A percentile compares a stretch with the other conserved stretches of the same genome.
Evolutionary conservation across 306 rosid genomes (phyloP).

Genomic region (Cucumis melo): DNA sequence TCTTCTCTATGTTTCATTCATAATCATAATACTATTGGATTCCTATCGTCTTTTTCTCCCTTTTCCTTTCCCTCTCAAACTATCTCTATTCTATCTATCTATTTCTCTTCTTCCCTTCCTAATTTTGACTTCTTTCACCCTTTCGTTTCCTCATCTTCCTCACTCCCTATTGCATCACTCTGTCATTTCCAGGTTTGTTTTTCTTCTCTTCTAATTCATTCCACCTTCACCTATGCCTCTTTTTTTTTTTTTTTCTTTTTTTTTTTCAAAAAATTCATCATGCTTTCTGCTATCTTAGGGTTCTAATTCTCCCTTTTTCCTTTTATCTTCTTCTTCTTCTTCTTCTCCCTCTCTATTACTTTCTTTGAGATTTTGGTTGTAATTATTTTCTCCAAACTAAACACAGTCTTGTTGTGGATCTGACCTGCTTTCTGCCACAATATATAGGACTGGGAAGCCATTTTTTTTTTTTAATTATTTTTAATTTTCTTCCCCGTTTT

Average conservation of each 20-base stretch:
- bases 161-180: neutral
- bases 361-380: neutral
- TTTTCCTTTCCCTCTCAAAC: neutral
- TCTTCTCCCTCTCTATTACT: neutral
- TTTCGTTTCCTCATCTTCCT: neutral
- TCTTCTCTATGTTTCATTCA: neutral
- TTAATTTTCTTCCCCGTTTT: neutral
- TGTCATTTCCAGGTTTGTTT: neutral
- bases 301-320: neutral
- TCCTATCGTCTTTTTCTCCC: constrained; percentile 17
- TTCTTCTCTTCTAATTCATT: neutral
- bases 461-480: neutral
- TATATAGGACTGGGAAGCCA: neutral
- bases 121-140: neutral
- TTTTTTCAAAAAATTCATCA: neutral
- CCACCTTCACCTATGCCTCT: neutral
- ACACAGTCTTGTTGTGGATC: constrained; percentile 32
- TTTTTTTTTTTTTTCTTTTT: too few relatives aligned
- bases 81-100: constrained; percentile 9
- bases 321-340: too few relatives aligned
- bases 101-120: constrained; percentile 11
- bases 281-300: neutral
- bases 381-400: neutral
- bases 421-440: constrained; percentile 18
- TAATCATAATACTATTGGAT: neutral